Percentiles rank a stretch among this genome's conserved stretches.
phyloP scores from a whole-genome alignment of 345 rosid genomes.

The Linum lewisii region DNA sequence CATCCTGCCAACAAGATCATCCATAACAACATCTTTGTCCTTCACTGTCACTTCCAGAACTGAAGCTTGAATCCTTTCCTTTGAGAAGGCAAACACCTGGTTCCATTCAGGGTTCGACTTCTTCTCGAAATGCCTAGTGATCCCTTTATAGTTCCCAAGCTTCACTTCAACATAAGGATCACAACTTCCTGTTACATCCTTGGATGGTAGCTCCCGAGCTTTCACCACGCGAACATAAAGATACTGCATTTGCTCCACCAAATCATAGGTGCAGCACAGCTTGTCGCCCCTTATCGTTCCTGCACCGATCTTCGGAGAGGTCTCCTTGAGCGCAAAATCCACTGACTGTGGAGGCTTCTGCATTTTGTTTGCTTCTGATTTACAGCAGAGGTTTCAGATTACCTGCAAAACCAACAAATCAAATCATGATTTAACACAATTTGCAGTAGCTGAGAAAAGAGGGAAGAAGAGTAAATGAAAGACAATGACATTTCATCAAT shows the following conservation, averaged over 20 bases:
- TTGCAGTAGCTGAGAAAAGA: not conserved
- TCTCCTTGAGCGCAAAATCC: slow-evolving; percentile 5
- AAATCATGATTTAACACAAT: not conserved
- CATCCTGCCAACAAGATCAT: not conserved
- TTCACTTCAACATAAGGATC: slow-evolving; percentile 4
- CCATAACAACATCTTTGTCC: slow-evolving; percentile 3
- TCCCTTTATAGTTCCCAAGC: slow-evolving; percentile 1
- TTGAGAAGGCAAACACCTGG: slow-evolving; percentile 3
- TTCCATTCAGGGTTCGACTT: slow-evolving; percentile 5
- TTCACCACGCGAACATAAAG: slow-evolving; percentile 4
- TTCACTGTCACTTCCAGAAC: slow-evolving; percentile 1
- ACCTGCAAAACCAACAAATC: not conserved
- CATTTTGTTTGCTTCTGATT: not conserved
- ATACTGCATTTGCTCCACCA: slow-evolving; percentile 7
- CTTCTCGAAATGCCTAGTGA: slow-evolving; percentile 3
- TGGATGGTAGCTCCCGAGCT: not conserved
- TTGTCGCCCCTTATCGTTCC: slow-evolving; percentile 1
- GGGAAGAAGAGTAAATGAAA: not conserved
- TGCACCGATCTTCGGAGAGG: not conserved
- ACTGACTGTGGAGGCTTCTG: slow-evolving; percentile 2
- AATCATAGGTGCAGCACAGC: not conserved
- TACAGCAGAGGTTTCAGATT: not conserved
- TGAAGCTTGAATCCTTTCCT: slow-evolving; percentile 1
- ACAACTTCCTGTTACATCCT: not conserved
- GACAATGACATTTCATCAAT: not conserved